Evolutionary conservation across 2,329 filamentous ascomycete species (phyloP), one percentile per base, ranked within the genome.

Genomic region (Sporothrix humicola): DNA sequence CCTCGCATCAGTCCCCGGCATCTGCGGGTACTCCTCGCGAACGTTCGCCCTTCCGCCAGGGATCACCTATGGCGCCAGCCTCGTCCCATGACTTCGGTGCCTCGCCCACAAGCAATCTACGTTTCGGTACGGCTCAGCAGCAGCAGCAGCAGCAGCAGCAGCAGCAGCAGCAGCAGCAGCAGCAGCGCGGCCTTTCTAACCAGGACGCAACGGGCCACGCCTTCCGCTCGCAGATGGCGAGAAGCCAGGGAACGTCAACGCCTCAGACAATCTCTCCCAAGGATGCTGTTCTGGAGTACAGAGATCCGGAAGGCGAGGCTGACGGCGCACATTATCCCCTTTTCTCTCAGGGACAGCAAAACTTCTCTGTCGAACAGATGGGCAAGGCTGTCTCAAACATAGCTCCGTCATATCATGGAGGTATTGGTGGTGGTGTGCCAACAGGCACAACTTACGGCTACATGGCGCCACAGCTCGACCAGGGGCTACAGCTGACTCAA

Each of bases 261-360:
- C 87, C 91, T n/a, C 93, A 93, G 82, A 97, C 95, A 0, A 97
- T 99, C 65, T 98, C 95, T 1, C 96, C 95, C 31, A 97, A 97
- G 83, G 95, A 98, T 79, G 93, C 95, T 1, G 83, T 97, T 74
- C 83, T 98, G 69, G 95, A 98, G 74, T 97, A 95, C 80, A 89
- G 91, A 75, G 93, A 96, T 54, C 82, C 85, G 0, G 92, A 95
- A 2, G 90, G 91, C 20, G 91, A 75, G 3, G 68, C 26, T 13
- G 71, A 92, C 66, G 83, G 46, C 2, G 17, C 88, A 4, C 89
- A 89, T 74, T 89, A 92, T 78, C 90, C 93, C 13, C 83, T 97
- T 23, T 97, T 97, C 79, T 26, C 68, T 1, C 75, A 76, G 58
- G n/a, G 42, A 88, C 54, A 92, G 3, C 85, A 88, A 1, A 85